phyloP scores from a whole-genome alignment of 2,329 filamentous ascomycete genomes.

The Tolypocladium nubicola region DNA sequence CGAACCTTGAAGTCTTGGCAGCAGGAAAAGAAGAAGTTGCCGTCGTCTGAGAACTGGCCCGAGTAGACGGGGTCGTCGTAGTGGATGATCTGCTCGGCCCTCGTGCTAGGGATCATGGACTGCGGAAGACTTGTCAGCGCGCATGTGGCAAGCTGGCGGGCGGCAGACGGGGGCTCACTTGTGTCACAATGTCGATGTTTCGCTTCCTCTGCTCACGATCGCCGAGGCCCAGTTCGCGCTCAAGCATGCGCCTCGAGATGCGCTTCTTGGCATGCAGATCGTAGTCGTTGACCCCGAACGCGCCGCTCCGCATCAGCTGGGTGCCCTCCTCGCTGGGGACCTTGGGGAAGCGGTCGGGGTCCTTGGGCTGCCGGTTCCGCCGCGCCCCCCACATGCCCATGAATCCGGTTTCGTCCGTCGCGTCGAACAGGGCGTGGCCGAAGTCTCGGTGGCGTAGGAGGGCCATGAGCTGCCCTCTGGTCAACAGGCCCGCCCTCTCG shows the following conservation, averaged over 20 bases:
- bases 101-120: constrained; percentile 65
- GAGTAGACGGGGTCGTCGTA: constrained; percentile 83
- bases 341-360: constrained; percentile 61
- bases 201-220: constrained; percentile 46
- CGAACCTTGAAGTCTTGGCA: constrained; percentile 88
- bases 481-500: constrained; percentile 19
- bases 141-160: background rate
- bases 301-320: constrained; percentile 71
- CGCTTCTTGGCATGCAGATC: constrained; percentile 44
- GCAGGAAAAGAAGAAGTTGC: constrained; percentile 92
- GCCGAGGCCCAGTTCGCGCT: constrained; percentile 70
- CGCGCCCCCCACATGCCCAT: constrained; percentile 32
- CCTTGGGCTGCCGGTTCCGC: constrained; percentile 28
- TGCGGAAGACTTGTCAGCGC: constrained; percentile 20
- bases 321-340: constrained; percentile 70
- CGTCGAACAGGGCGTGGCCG: constrained; percentile 22
- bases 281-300: constrained; percentile 61
- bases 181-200: constrained; percentile 56
- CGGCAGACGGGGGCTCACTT: constrained; percentile 32
- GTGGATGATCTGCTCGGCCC: constrained; percentile 78
- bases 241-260: constrained; percentile 61
- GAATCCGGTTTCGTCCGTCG: constrained; percentile 25
- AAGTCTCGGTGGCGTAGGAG: constrained; percentile 28
- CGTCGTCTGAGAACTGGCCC: constrained; percentile 92
- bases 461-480: constrained; percentile 26